Percentiles rank a stretch among this genome's conserved stretches.
These are phyloP conservation scores for Ilyonectria robusta DNA, from an alignment of 2,329 filamentous ascomycete species.

Conservation along the genomic window DNA sequence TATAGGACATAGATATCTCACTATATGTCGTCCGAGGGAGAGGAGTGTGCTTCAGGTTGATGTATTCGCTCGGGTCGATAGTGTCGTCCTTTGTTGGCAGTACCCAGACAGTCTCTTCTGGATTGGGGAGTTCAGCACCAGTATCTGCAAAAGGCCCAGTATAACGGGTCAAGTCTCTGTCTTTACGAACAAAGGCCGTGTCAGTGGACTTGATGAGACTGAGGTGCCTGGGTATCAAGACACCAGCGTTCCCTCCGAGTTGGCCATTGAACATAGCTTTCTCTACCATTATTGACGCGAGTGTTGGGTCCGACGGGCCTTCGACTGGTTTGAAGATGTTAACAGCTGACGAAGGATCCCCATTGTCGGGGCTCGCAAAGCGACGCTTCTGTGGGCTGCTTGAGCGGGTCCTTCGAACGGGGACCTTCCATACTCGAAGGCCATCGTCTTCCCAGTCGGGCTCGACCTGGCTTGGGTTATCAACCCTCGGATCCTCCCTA, in stretches of 20 bases:
- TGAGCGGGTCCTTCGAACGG: constrained; percentile 55
- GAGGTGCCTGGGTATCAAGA: constrained; percentile 46
- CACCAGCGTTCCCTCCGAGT: constrained; percentile 39
- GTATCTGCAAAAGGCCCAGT: constrained; percentile 66
- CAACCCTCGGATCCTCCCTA: constrained; percentile 57
- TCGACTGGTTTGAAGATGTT: constrained; percentile 35
- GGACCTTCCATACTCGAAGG: constrained; percentile 88
- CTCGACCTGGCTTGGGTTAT: constrained; percentile 47
- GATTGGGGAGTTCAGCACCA: constrained; percentile 35
- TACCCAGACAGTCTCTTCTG: constrained; percentile 48
- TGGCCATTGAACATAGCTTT: constrained; percentile 55
- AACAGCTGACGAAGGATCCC: constrained; percentile 7
- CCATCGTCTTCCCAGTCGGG: constrained; percentile 84
- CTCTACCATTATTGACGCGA: constrained; percentile 52
- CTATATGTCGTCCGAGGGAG: constrained; percentile 80
- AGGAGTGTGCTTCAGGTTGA: constrained; percentile 41
- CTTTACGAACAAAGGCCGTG: constrained; percentile 70
- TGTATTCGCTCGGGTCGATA: constrained; percentile 25
- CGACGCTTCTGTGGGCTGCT: constrained; percentile 55
- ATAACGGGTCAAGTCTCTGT: constrained; percentile 78
- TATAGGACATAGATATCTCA: constrained; percentile 83
- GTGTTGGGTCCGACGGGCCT: constrained; percentile 48
- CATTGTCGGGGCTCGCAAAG: constrained; percentile 40
- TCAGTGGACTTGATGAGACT: constrained; percentile 49
- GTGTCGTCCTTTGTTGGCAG: constrained; percentile 40